Base-by-base conservation (phyloP, 1,284 basidiomycete species). In the Cryptococcus neoformans region DNA sequence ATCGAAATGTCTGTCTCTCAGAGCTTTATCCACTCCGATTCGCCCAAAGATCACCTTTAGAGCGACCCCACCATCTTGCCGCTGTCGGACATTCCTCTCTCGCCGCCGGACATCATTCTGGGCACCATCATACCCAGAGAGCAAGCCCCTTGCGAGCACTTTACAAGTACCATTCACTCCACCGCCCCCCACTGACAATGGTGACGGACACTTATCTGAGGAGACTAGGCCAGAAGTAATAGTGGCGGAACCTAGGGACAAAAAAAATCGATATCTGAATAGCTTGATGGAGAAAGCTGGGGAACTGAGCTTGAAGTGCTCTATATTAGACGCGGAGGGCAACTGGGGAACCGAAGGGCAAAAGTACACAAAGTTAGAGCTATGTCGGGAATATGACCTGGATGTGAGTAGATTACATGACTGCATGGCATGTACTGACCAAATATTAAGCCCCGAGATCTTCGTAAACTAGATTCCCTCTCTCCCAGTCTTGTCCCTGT, bases 401-500 rank as follows among this genome's bases (percentile, higher is more conserved):
- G 88, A 94, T 80, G 89, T 95, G 81, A 70, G 85, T 41, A 3
- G 11, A 16, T 17, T 14, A 6, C 28, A 11, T 11, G 21, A 6
- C 41, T 3, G 36, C 4, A 36, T 47, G 17, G 14, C 37, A 11
- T n/a, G 14, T 41, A 1, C n/a, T 6, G 35, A 44, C 34, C 4
- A 16, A 16, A 41, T 8, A 11, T 5, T 51, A 73, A 97, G 89
- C 90, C 92, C 62, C 88, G 95, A 81, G 95, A 99, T 79, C 82
- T 99, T 44, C 87, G 95, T 56, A 97, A 97, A 80, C 92, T 99
- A 67, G 95, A 98, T 80, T 92, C 90, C 11, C 83, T 92, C 62
- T 85, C 94, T 58, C 92, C 93, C 17, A 96, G 94, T 76, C 84
- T 95, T 55, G 91, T 98, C 12, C 94, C 95, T 37, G 93, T 92